Evolutionary conservation across 805 yeast species (phyloP).

Genomic region (Candida cerambycidarum): DNA sequence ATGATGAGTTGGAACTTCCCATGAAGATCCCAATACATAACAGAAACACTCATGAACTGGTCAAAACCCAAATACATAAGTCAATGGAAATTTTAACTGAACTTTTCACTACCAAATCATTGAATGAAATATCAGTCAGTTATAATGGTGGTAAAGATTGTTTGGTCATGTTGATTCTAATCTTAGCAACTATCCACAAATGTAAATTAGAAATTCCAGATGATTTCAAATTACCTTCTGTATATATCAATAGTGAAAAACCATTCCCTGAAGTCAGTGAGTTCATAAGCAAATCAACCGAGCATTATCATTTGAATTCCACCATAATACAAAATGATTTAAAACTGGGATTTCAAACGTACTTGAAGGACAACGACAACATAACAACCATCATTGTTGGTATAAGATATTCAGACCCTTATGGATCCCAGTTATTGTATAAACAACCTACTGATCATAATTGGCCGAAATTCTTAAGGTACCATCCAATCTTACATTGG

Average conservation of each 20-base stretch:
- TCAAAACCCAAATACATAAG: slow-evolving; percentile 26
- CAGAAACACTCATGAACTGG: slow-evolving; percentile 11
- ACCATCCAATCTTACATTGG: slow-evolving; percentile 93
- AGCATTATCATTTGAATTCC: slow-evolving; percentile 54
- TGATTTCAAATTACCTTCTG: slow-evolving; percentile 49
- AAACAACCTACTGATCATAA: slow-evolving; percentile 80
- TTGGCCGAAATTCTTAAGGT: slow-evolving; percentile 85
- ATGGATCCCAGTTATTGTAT: slow-evolving; percentile 55
- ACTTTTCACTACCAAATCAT: slow-evolving; percentile 26
- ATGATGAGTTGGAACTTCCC: slow-evolving; percentile 22
- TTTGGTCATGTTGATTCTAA: slow-evolving; percentile 76
- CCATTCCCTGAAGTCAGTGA: slow-evolving; percentile 70
- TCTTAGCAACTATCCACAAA: slow-evolving; percentile 51
- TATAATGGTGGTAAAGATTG: slow-evolving; percentile 98
- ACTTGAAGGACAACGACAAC: slow-evolving; percentile 50
- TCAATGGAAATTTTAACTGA: slow-evolving; percentile 27
- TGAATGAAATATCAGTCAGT: slow-evolving; percentile 68
- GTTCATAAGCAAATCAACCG: slow-evolving; percentile 59
- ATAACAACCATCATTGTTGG: slow-evolving; percentile 85
- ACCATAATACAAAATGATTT: slow-evolving; percentile 47
- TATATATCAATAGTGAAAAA: slow-evolving; percentile 72
- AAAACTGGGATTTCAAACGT: slow-evolving; percentile 69
- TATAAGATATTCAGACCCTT: slow-evolving; percentile 85
- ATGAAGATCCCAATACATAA: not conserved
- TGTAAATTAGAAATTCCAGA: slow-evolving; percentile 18